Evolutionary conservation across 2,329 filamentous ascomycete species (phyloP).

Genomic region (Fusarium tupiense): DNA sequence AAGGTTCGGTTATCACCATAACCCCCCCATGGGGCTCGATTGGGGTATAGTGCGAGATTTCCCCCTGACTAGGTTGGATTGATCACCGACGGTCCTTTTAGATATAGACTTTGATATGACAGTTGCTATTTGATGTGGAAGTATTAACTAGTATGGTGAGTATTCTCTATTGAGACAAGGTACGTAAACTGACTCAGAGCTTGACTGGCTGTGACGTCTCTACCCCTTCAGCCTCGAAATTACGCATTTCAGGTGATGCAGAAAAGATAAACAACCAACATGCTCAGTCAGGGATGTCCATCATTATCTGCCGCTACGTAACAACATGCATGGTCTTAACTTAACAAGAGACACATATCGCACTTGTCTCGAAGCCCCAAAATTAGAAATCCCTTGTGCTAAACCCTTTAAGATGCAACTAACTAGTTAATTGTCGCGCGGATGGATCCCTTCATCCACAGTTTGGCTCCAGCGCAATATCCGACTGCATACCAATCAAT

Average conservation of each 20-base stretch:
- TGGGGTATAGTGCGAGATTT: constrained; percentile 23
- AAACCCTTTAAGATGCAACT: constrained; percentile 22
- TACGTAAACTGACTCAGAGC: constrained; percentile 10
- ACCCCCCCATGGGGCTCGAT: constrained; percentile 20
- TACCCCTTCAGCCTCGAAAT: constrained; percentile 8
- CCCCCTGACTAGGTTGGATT: constrained; percentile 23
- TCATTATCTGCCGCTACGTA: constrained; percentile 2
- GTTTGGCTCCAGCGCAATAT: constrained; percentile 31
- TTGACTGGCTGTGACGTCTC: constrained; percentile 1
- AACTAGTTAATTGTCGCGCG: constrained; percentile 6
- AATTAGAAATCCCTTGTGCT: constrained; percentile 19
- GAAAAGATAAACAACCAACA: neutral
- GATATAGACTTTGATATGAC: neutral
- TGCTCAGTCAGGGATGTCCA: neutral
- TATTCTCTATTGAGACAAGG: constrained; percentile 13
- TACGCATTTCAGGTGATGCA: neutral
- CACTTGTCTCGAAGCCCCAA: constrained; percentile 8
- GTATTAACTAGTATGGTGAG: neutral
- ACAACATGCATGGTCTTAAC: neutral
- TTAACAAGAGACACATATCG: constrained; percentile 3
- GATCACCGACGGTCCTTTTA: neutral
- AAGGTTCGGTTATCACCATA: constrained; percentile 12
- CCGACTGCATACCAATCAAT: constrained; percentile 33
- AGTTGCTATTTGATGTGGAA: constrained; percentile 1
- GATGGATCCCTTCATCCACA: constrained; percentile 29